Percentiles rank a stretch among this genome's conserved stretches.
Conservation (phyloP, 352 stramenopile species). For the Aphanomyces astaci region DNA sequence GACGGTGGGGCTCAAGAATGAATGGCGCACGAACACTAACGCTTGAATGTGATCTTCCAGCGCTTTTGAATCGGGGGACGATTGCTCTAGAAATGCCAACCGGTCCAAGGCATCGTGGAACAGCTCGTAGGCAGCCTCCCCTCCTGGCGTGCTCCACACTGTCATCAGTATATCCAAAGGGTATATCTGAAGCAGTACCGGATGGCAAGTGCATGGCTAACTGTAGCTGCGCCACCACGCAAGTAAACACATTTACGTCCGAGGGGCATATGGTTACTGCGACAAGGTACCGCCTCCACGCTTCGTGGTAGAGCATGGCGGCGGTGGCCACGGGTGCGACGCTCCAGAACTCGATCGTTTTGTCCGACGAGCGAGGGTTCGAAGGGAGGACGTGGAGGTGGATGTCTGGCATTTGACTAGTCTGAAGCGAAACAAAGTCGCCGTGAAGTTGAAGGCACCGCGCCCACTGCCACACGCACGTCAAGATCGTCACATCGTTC, state of each 20-base stretch:
- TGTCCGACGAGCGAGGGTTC: not conserved
- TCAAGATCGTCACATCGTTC: not conserved
- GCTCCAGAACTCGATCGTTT: slow-evolving; percentile 15
- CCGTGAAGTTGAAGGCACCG: not conserved
- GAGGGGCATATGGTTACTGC: not conserved
- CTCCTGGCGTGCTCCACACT: slow-evolving; percentile 23
- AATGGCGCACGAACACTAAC: not conserved
- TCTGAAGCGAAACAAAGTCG: not conserved
- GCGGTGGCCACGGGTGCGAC: not conserved
- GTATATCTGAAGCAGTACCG: not conserved
- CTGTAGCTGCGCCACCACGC: not conserved
- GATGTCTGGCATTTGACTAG: not conserved
- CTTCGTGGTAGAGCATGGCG: not conserved
- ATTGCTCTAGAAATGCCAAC: not conserved
- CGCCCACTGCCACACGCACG: not conserved
- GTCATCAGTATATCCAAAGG: too few species aligned
- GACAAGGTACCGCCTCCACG: not conserved
- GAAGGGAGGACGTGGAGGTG: not conserved
- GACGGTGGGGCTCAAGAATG: not conserved
- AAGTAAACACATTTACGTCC: too few species aligned
- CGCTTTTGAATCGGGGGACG: not conserved
- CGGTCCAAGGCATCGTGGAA: slow-evolving; percentile 16
- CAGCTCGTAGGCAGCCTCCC: slow-evolving; percentile 50
- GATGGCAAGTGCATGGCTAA: slow-evolving; percentile 1
- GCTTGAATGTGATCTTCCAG: not conserved